Evolutionary conservation across 495 filamentous ascomycete genomes (phyloP).

Genomic region (Penicillium bialowiezense): DNA sequence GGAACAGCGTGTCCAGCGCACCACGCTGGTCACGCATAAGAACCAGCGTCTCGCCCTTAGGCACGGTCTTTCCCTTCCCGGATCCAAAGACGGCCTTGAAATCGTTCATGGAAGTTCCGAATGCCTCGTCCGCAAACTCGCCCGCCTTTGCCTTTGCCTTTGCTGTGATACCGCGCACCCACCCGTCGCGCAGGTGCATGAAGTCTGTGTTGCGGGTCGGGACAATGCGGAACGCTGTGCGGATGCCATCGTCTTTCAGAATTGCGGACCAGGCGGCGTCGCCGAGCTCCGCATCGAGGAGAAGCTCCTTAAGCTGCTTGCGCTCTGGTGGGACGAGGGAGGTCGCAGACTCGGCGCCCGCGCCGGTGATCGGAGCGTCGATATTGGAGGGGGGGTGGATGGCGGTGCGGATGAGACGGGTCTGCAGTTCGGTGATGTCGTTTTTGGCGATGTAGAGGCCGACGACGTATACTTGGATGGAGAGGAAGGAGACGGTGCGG

Average conservation of each 20-base stretch:
- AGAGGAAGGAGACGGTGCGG: conserved; percentile 82
- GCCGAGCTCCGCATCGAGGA: conserved; percentile 67
- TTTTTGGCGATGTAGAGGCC: conserved; percentile 82
- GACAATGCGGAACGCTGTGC: conserved; percentile 73
- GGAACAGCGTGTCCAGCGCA: conserved; percentile 64
- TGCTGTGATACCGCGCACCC: conserved; percentile 76
- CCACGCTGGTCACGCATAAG: conserved; percentile 68
- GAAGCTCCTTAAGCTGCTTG: conserved; percentile 58
- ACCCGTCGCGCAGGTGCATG: conserved; percentile 85
- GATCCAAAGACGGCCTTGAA: conserved; percentile 79
- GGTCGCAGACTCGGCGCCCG: conserved; percentile 65
- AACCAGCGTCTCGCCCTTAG: conserved; percentile 71
- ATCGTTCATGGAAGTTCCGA: conserved; percentile 65
- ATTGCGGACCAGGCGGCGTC: conserved; percentile 71
- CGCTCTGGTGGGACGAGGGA: conserved; percentile 79
- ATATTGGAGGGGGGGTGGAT: conserved; percentile 38
- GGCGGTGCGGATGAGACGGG: conserved; percentile 48
- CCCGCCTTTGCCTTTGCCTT: conserved; percentile 51
- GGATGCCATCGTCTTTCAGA: conserved; percentile 57
- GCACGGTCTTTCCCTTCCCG: conserved; percentile 60
- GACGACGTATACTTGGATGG: conserved; percentile 93
- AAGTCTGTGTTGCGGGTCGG: conserved; percentile 90
- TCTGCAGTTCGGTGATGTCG: conserved; percentile 63
- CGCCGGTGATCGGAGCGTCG: conserved; percentile 43
- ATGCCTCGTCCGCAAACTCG: conserved; percentile 65